Percentiles rank a stretch among this genome's conserved stretches.
Conservation (phyloP, 1,139 yeast genomes). For the Nakaseomyces nivariensis region DNA sequence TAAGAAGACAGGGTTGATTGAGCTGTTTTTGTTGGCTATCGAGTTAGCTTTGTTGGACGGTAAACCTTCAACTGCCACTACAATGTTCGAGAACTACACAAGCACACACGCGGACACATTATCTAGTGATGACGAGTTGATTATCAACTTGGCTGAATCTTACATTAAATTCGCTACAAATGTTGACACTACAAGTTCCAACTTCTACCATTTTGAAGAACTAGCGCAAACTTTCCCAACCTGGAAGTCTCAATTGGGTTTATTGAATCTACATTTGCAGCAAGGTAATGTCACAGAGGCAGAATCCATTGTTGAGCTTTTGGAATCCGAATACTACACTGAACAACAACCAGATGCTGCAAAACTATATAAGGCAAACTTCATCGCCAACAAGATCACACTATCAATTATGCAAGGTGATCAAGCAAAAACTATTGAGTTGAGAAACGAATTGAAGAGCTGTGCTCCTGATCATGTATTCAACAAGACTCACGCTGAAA, state of each 20-base stretch:
- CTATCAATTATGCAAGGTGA: slow-evolving; percentile 41
- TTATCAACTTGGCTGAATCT: slow-evolving; percentile 27
- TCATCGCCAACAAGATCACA: slow-evolving; percentile 46
- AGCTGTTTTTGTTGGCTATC: slow-evolving; percentile 25
- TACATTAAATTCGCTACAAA: slow-evolving; percentile 26
- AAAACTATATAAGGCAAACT: slow-evolving; percentile 32
- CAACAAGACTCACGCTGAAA: slow-evolving; percentile 38
- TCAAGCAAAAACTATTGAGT: slow-evolving; percentile 30
- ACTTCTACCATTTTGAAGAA: slow-evolving; percentile 30
- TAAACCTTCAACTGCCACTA: slow-evolving; percentile 19
- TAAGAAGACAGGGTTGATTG: slow-evolving; percentile 19
- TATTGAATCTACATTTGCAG: slow-evolving; percentile 33
- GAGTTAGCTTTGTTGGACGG: slow-evolving; percentile 22
- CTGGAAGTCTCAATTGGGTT: slow-evolving; percentile 31
- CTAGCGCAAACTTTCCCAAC: slow-evolving; percentile 29
- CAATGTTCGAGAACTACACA: slow-evolving; percentile 22
- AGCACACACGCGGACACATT: slow-evolving; percentile 20
- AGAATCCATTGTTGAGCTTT: slow-evolving; percentile 29
- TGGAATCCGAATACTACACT: slow-evolving; percentile 24
- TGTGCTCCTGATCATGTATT: slow-evolving; percentile 39
- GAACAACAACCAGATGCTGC: slow-evolving; percentile 22
- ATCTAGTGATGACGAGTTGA: slow-evolving; percentile 28
- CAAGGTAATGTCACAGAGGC: slow-evolving; percentile 36
- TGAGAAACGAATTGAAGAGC: slow-evolving; percentile 35
- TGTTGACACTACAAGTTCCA: slow-evolving; percentile 24